phyloP scores from a whole-genome alignment of 2,329 filamentous ascomycete species.

The Diaporthe caulivora region DNA sequence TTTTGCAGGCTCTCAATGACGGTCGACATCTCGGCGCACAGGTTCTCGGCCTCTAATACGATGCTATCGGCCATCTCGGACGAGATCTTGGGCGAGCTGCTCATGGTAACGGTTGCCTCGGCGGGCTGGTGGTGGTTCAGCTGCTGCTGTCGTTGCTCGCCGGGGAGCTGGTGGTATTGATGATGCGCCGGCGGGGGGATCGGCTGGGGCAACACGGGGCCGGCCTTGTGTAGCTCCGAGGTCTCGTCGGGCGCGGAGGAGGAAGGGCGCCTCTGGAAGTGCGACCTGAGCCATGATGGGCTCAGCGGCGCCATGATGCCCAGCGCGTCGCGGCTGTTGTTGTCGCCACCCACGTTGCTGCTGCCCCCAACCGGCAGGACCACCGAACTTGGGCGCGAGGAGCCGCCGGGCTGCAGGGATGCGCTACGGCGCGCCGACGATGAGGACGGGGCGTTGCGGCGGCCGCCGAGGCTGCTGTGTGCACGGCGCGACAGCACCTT shows the following conservation, averaged over 20 bases:
- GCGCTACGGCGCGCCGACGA: background rate
- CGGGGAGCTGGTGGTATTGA: background rate
- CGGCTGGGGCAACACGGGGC: background rate
- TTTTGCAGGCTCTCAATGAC: conserved; percentile 64
- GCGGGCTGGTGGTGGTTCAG: background rate
- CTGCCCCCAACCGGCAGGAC: conserved; percentile 8
- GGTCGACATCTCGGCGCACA: conserved; percentile 63
- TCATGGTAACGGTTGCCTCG: conserved; percentile 9
- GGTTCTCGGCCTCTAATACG: conserved; percentile 52
- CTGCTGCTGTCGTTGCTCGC: conserved; percentile 32
- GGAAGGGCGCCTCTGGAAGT: conserved; percentile 34
- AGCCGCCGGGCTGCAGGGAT: conserved; percentile 11
- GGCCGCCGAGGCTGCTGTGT: conserved; percentile 6
- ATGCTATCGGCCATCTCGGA: conserved; percentile 44
- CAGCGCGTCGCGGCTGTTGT: conserved; percentile 21
- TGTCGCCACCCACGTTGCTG: too few relatives aligned
- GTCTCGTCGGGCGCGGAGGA: conserved; percentile 23
- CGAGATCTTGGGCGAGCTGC: conserved; percentile 36
- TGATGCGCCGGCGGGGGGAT: background rate
- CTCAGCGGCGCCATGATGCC: conserved; percentile 38
- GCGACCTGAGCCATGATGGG: conserved; percentile 38
- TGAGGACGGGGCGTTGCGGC: background rate
- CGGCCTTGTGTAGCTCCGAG: conserved; percentile 21
- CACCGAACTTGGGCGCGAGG: conserved; percentile 31
- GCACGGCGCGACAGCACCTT: conserved; percentile 42